phyloP scores from a whole-genome alignment of 352 stramenopile species.

The Pythium aquatile region DNA sequence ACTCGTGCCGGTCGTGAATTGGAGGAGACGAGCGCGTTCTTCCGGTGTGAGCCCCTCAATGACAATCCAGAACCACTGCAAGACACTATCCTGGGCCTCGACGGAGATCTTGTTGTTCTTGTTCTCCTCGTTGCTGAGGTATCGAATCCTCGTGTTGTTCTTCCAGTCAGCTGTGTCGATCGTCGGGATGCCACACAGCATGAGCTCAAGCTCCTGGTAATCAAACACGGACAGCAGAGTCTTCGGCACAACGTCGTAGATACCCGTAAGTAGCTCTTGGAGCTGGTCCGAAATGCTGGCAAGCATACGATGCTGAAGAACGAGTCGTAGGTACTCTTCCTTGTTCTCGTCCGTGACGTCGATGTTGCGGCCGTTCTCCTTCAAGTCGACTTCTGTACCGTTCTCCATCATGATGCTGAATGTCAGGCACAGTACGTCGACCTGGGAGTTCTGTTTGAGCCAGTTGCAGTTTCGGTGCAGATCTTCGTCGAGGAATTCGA shows the following conservation, averaged over 20 bases:
- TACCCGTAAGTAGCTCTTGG: constrained; percentile 86
- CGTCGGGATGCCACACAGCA: constrained; percentile 84
- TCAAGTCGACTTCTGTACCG: constrained; percentile 85
- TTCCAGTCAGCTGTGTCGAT: constrained; percentile 91
- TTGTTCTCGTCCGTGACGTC: constrained; percentile 95
- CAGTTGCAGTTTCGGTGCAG: constrained; percentile 70
- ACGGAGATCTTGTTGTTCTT: constrained; percentile 35
- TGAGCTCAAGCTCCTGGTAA: constrained; percentile 96
- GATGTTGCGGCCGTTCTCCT: constrained; percentile 85
- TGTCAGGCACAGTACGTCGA: constrained; percentile 70
- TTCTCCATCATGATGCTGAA: constrained; percentile 77
- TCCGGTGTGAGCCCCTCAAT: constrained; percentile 85
- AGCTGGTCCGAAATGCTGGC: constrained; percentile 90
- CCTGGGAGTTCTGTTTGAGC: constrained; percentile 70
- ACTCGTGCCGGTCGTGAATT: constrained; percentile 97
- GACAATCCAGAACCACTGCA: constrained; percentile 92
- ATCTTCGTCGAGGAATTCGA: constrained; percentile 83
- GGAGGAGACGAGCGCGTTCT: constrained; percentile 94
- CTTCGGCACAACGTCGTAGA: constrained; percentile 92
- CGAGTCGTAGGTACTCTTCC: constrained; percentile 92
- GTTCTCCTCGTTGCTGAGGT: constrained; percentile 48
- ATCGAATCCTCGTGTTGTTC: constrained; percentile 57
- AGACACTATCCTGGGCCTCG: constrained; percentile 55
- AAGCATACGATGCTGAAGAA: constrained; percentile 93
- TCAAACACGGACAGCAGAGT: constrained; percentile 89